Percentiles rank a stretch among this genome's conserved stretches.
Conservation (phyloP, 2,329 filamentous ascomycete species). For the Exophiala sp. region DNA sequence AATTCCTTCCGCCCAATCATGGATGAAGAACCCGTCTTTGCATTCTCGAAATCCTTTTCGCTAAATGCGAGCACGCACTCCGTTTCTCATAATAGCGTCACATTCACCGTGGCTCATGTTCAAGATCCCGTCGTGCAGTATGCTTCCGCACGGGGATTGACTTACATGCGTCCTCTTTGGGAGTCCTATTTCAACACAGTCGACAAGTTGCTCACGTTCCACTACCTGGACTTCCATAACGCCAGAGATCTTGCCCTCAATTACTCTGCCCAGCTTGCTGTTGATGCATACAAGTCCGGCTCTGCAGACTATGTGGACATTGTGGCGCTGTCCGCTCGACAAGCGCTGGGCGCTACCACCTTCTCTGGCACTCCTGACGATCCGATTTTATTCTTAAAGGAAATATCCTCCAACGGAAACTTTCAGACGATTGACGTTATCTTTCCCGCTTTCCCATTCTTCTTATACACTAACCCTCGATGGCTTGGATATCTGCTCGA, state of each 20-base stretch:
- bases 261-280: conserved; percentile 67
- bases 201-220: conserved; percentile 66
- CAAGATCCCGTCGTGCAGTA: conserved; percentile 78
- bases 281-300: conserved; percentile 70
- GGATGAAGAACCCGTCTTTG: conserved; percentile 78
- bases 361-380: conserved; percentile 68
- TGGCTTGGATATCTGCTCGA: conserved; percentile 78
- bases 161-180: conserved; percentile 76
- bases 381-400: conserved; percentile 76
- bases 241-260: conserved; percentile 64
- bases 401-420: conserved; percentile 82
- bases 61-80: conserved; percentile 40
- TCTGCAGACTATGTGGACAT: conserved; percentile 74
- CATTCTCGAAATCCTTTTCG: conserved; percentile 66
- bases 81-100: conserved; percentile 43
- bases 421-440: conserved; percentile 85
- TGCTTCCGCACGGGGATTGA: conserved; percentile 71
- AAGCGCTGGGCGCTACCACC: conserved; percentile 74
- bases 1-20: conserved; percentile 65
- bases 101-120: conserved; percentile 73
- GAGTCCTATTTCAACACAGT: conserved; percentile 65
- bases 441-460: conserved; percentile 81
- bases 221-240: conserved; percentile 69
- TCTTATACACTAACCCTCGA: conserved; percentile 76
- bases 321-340: conserved; percentile 71